Percentiles rank a stretch among this genome's conserved stretches.
Evolutionary conservation across 148 eudicot species (phyloP).

Genomic region (Polygonum aviculare): DNA sequence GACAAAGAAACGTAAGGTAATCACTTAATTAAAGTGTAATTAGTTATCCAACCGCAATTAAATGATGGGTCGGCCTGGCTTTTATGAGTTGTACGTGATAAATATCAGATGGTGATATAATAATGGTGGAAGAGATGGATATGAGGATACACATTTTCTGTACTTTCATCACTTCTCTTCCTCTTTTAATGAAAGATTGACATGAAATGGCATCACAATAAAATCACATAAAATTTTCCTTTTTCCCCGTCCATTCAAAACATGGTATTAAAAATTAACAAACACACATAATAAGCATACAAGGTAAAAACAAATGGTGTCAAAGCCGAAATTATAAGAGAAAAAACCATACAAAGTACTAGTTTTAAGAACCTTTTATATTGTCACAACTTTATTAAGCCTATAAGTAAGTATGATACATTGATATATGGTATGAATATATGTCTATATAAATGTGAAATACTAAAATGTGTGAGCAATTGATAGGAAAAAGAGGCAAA

Average conservation of each 20-base stretch:
- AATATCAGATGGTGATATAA: neutral
- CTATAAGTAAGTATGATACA: neutral
- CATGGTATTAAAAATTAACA: too few species aligned
- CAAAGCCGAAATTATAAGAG: too few species aligned
- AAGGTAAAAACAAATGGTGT: too few species aligned
- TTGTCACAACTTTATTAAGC: neutral
- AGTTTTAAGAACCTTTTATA: neutral
- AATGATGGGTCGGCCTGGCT: neutral
- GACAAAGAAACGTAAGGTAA: neutral
- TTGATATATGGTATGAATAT: neutral
- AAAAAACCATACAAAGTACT: too few species aligned
- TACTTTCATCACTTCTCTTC: neutral
- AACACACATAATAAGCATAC: too few species aligned
- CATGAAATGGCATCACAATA: neutral
- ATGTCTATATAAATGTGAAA: neutral
- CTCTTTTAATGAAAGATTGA: neutral
- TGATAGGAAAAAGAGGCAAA: neutral
- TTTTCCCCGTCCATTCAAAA: too few species aligned
- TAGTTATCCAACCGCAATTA: neutral
- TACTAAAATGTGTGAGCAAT: neutral
- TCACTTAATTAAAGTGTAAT: neutral
- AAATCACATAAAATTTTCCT: too few species aligned
- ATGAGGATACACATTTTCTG: neutral
- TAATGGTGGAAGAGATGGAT: conserved; percentile 6
- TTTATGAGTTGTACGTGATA: neutral